A percentile compares a stretch with the other conserved stretches of the same genome.
Evolutionary conservation across 441 rosid species (phyloP).

Genomic region (Breynia disticha): DNA sequence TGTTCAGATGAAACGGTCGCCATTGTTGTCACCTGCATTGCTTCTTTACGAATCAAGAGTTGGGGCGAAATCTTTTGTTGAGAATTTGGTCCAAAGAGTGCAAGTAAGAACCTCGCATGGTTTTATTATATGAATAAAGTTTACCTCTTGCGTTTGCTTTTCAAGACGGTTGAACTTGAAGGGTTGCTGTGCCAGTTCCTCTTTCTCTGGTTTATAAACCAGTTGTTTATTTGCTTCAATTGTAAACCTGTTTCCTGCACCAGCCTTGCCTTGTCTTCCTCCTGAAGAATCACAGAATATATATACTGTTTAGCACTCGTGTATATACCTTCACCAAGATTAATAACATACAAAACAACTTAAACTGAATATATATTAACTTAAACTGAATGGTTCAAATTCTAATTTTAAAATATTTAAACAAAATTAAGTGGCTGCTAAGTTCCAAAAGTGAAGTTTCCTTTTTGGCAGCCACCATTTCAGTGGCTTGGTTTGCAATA

Average conservation of each 20-base stretch:
- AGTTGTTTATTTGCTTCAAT: slow-evolving; percentile 91
- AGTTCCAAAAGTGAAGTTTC: no score
- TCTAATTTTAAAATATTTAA: no score
- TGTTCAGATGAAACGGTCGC: slow-evolving; percentile 46
- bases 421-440: no score
- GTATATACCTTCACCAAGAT: no score
- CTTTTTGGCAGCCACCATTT: no score
- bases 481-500: no score
- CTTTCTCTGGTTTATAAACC: slow-evolving; percentile 97
- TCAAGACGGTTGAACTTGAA: slow-evolving; percentile 71
- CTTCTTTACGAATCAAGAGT: slow-evolving; percentile 41
- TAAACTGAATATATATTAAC: no score
- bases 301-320: no score
- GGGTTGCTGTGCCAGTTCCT: slow-evolving; percentile 97
- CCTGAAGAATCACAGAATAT: slow-evolving; percentile 34
- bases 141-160: slow-evolving; percentile 93
- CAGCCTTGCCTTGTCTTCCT: slow-evolving; percentile 90
- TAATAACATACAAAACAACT: no score
- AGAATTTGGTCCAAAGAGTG: background rate
- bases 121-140: background rate
- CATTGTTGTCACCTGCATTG: slow-evolving; percentile 84
- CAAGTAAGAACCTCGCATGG: background rate
- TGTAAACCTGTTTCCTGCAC: slow-evolving; percentile 97
- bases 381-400: no score
- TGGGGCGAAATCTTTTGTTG: slow-evolving; percentile 20